Conservation (phyloP, 2,329 filamentous ascomycete genomes). For the Dactylellina haptotyla region DNA sequence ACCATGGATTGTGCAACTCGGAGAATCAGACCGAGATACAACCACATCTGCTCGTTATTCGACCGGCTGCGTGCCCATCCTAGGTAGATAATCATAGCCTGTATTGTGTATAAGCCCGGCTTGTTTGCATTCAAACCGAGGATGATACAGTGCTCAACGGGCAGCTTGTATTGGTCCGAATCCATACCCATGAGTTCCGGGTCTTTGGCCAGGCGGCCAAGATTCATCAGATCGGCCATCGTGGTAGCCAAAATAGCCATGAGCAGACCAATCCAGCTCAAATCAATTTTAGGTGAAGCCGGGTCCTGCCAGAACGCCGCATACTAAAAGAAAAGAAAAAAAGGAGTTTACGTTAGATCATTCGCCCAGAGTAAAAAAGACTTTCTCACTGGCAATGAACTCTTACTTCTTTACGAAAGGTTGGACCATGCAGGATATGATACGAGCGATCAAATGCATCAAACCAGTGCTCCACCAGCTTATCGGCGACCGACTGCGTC, state of each 20-base stretch:
- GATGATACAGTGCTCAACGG: slow-evolving; percentile 81
- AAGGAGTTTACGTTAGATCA: slow-evolving; percentile 17
- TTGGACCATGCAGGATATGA: slow-evolving; percentile 77
- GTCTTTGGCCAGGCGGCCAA: slow-evolving; percentile 37
- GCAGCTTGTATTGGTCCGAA: slow-evolving; percentile 70
- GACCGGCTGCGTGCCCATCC: slow-evolving; percentile 52
- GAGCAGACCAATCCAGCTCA: slow-evolving; percentile 81
- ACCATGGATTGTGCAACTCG: slow-evolving; percentile 67
- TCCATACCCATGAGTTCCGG: slow-evolving; percentile 46
- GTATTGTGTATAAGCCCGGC: slow-evolving; percentile 56
- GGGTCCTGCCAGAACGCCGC: slow-evolving; percentile 75
- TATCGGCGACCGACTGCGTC: slow-evolving; percentile 81
- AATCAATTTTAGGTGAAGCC: slow-evolving; percentile 69
- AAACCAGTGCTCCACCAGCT: slow-evolving; percentile 88
- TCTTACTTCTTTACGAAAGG: slow-evolving; percentile 78
- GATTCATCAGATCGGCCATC: slow-evolving; percentile 41
- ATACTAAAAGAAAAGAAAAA: slow-evolving; percentile 61
- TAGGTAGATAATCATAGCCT: slow-evolving; percentile 56
- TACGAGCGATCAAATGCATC: slow-evolving; percentile 73
- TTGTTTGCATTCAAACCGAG: slow-evolving; percentile 78
- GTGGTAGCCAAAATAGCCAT: slow-evolving; percentile 75
- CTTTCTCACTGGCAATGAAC: not conserved
- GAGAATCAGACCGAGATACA: slow-evolving; percentile 68
- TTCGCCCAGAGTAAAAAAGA: not conserved
- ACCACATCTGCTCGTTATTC: slow-evolving; percentile 61